Evolutionary conservation across 768 basidiomycete genomes (phyloP), one percentile per base, ranked within the genome.

Genomic region (Lactifluus hygrophoroides): DNA sequence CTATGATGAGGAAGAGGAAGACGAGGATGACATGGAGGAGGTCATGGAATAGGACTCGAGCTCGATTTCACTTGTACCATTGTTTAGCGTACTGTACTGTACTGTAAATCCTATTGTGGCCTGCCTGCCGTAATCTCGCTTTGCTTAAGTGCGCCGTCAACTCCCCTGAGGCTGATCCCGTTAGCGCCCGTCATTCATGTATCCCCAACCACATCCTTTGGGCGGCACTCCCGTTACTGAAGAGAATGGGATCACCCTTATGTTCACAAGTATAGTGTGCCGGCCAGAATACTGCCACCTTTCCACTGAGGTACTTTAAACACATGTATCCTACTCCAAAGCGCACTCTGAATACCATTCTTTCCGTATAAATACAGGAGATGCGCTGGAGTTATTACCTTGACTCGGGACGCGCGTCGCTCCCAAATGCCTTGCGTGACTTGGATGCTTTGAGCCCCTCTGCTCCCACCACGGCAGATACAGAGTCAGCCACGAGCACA

Each of bases 1-100:
- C 7, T 76, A 74, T 0, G 77, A 77, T 25, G 78, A 79, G 0
- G 80, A 81, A 1, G 81, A 83, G 7, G 81, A 83, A 11, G 76
- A 77, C 40, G 78, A 81, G 1, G 81, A 82, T 0, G 82, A 84
- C 21, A 88, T 88, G 85, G 86, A 88, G 67, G 84, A 87, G 64
- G 77, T 86, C 21, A 51, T 60, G 54, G 59, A 60, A 83, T 83
- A 64, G 84, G 66, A 73, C 37, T 32, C 34, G 25, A 21, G 27
- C 25, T 17, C n/a, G n/a, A n/a, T 30, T 16, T 32, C 30, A 21
- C 19, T n/a, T 40, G 5, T 6, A 44, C 34, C 45, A 53, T 27
- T 40, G 5, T 34, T n/a, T 28, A 25, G 32, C 37, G 13, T 38
- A 58, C 23, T 44, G 37, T 55, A 60, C 37, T 54, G 34, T 53